Evolutionary conservation across 768 basidiomycete species (phyloP), one percentile per base, ranked within the genome.

Genomic region (Agaricus blazei): DNA sequence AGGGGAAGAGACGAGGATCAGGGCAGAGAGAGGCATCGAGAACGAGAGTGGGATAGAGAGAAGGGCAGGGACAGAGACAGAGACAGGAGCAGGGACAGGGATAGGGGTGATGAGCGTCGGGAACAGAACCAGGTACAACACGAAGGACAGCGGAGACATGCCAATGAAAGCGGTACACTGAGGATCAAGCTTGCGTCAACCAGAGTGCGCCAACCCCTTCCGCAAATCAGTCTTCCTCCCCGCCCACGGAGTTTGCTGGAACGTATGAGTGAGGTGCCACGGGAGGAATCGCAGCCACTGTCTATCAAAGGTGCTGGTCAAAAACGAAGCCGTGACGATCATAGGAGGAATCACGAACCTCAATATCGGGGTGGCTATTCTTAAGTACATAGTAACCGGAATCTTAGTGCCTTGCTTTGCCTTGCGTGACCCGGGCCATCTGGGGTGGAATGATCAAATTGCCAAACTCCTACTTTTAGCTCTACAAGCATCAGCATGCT

Each of bases 341-440:
- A 48, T 42, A 42, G 48, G 8, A 38, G 29, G 26, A 23, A 41
- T 29, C 27, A 37, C 19, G 19, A 19, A 14, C 80, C 82, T 54
- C 75, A 79, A 41, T 84, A 82, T 63, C 76, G 56, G 61, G 82
- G 82, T 15, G 76, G 76, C 29, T 79, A 79, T 67, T 58, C 60
- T 42, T 65, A 70, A 67, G 34, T 34, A 34, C 19, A 19, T 19
- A 19, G 19, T 19, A 19, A 19, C 19, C 19, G 19, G 19, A 11
- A 8, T 34, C 2, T 34, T 73, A 64, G 62, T 23, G 24, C 23
- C 40, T 41, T 41, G 40, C 40, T 2, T 19, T 41, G 15, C 40
- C 5, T n/a, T 40, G 11, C 14, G 31, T 31, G 9, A 3, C 19
- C 19, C 19, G 19, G 19, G 19, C 28, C 31, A 31, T 28, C 5